Base-by-base conservation (phyloP, 768 basidiomycete genomes). In the Agaricus subrufescens region DNA sequence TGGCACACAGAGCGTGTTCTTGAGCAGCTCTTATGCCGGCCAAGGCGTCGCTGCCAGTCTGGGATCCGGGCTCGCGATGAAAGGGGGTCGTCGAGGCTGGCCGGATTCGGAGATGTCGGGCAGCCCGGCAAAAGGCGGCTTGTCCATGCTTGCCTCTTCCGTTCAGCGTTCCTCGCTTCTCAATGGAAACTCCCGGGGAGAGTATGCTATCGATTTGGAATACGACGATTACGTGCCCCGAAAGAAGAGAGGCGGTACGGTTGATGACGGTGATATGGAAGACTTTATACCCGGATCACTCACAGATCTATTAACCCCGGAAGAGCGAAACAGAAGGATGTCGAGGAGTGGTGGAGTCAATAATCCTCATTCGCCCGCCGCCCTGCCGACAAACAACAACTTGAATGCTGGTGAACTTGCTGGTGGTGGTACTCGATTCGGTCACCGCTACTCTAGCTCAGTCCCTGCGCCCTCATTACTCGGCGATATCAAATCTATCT, bases 201-300 rank as follows among this genome's bases (percentile, higher is more conserved):
- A 72, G n/a, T 72, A 67, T 51, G 74, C 73, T 46, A 63, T 70
- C 27, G 70, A 67, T 40, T 62, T 73, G 49, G 79, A 72, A 60
- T 74, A 72, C 52, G 76, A 77, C n/a, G 72, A 74, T 29, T 69
- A 66, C 56, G 68, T 63, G 12, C 60, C 54, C 46, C 54, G 56
- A 27, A 60, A 57, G 44, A 63, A 62, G 46, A 71, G 68, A 15
- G 80, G 78, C 15, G 69, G 71, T 37, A 81, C 81, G 0, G 79
- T 78, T 6, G 85, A 85, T 19, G 89, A 88, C 48, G 91, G 85
- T 45, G 91, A 94, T 61, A 66, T 91, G 47, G 92, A 94, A 65
- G 94, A 94, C 55, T 90, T 98, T 67, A 68, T 98, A 30, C 96
- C 96, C 0, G 86, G 89, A 53, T 91, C 87, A 3, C 73, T 98